These are phyloP conservation scores for Puccinellia tenuiflora DNA, from an alignment of 176 grass and related monocot genomes.

Conservation along the genomic window DNA sequence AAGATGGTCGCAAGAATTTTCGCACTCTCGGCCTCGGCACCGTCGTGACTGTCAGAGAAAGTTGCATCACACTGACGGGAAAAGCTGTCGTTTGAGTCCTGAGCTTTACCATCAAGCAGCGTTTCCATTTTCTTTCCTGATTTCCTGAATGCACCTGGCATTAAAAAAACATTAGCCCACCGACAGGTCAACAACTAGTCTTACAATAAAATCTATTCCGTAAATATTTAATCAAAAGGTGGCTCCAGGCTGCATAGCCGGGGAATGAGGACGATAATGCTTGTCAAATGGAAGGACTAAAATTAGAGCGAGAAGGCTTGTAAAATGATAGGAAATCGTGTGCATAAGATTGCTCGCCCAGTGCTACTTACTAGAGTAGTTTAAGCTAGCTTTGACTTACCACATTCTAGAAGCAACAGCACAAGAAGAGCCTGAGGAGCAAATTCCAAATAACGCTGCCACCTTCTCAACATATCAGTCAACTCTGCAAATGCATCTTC, in stretches of 20 bases:
- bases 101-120: background rate
- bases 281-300: too few relatives aligned
- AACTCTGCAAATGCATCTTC: background rate
- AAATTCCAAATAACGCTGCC: background rate
- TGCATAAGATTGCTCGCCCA: background rate
- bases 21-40: background rate
- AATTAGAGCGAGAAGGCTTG: background rate
- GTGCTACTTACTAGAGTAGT: background rate
- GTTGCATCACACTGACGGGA: background rate
- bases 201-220: background rate
- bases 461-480: background rate
- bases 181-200: background rate
- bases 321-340: background rate
- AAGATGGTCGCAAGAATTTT: background rate
- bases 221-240: too few relatives aligned
- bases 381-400: background rate
- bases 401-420: background rate
- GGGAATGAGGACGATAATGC: too few relatives aligned
- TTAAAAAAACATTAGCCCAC: background rate
- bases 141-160: background rate
- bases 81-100: background rate
- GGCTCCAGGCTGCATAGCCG: too few relatives aligned
- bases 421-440: background rate
- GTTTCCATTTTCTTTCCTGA: background rate
- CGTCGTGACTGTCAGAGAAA: background rate